Percentiles rank a stretch among this genome's conserved stretches.
Evolutionary conservation across 139 green algal genomes (phyloP).

Genomic region (Picochlorum sp.): DNA sequence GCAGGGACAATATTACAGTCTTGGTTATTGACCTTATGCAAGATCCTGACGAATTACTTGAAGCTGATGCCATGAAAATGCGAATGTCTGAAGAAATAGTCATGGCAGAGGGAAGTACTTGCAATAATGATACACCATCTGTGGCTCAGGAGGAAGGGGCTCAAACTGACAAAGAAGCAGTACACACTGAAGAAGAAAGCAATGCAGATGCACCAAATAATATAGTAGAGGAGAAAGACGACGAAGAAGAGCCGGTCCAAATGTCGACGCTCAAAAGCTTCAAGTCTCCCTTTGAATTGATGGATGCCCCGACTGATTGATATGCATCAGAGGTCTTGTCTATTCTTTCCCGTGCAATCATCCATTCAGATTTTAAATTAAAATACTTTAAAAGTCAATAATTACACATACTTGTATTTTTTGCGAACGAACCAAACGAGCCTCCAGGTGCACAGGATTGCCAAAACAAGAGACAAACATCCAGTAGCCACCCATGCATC

Average conservation of each 20-base stretch:
- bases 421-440: not conserved
- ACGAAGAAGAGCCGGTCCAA: not conserved
- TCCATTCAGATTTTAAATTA: not conserved
- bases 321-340: not conserved
- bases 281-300: slow-evolving; percentile 2
- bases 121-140: not conserved
- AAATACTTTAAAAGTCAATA: not conserved
- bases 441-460: slow-evolving; percentile 4
- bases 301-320: not conserved
- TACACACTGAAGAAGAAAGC: not conserved
- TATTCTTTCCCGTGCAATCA: not conserved
- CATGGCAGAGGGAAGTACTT: not conserved
- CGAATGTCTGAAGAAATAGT: slow-evolving; percentile 7
- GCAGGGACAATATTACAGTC: slow-evolving; percentile 56
- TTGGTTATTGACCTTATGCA: slow-evolving; percentile 50
- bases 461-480: slow-evolving; percentile 12
- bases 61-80: slow-evolving; percentile 18
- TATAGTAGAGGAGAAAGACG: not conserved
- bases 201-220: not conserved
- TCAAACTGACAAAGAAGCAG: not conserved
- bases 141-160: not conserved
- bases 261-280: not conserved
- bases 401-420: not conserved
- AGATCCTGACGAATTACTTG: slow-evolving; percentile 7
- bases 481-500: slow-evolving; percentile 23